Conservation (phyloP, 805 yeast genomes). For the Candida endomychidarum region DNA sequence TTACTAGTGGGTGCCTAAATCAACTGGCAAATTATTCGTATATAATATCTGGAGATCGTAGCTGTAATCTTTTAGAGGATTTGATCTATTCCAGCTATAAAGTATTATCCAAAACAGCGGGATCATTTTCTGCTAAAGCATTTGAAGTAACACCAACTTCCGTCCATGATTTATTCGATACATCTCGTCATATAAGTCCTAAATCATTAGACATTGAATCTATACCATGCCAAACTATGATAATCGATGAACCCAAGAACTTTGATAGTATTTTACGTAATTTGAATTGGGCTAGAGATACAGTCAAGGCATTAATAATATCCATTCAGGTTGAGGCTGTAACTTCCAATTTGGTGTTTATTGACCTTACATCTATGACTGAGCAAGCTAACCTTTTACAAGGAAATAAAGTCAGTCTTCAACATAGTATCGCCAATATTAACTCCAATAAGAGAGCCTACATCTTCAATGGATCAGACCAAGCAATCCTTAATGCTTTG, state of each 20-base stretch:
- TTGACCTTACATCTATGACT: constrained; percentile 1
- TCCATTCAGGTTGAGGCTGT: not conserved
- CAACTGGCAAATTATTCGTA: not conserved
- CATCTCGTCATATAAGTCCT: constrained; percentile 3
- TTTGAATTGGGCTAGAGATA: not conserved
- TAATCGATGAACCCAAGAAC: constrained; percentile 14
- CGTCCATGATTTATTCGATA: constrained; percentile 14
- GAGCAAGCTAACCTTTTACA: too few relatives aligned
- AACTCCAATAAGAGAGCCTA: too few relatives aligned
- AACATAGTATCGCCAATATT: too few relatives aligned
- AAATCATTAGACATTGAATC: not conserved
- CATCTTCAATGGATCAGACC: not conserved
- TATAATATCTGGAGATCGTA: constrained; percentile 5
- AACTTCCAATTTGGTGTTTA: constrained; percentile 3
- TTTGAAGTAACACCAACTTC: constrained; percentile 6
- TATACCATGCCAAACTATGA: constrained; percentile 14
- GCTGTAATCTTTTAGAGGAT: not conserved
- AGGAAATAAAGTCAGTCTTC: too few relatives aligned
- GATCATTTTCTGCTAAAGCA: constrained; percentile 10
- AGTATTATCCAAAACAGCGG: not conserved
- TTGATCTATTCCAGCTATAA: not conserved
- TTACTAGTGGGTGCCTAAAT: constrained; percentile 11
- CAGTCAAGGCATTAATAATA: constrained; percentile 1
- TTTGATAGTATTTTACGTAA: constrained; percentile 11
- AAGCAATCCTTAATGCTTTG: not conserved